Conservation (phyloP, 495 filamentous ascomycete genomes). For the Tuber magnatum region DNA sequence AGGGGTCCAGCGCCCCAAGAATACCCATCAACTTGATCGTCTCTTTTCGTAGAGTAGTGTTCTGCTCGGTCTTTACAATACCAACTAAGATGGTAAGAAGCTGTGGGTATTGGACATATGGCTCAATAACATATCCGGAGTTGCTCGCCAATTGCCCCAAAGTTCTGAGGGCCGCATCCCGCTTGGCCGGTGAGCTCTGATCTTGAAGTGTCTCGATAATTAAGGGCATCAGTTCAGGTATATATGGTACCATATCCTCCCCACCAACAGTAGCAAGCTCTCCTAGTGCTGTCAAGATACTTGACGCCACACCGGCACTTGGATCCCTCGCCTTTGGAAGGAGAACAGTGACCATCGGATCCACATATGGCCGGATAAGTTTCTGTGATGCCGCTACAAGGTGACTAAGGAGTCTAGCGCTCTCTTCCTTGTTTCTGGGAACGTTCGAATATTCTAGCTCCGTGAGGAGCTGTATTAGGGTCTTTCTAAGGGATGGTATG, state of each 20-base stretch:
- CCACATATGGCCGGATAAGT: conserved; percentile 88
- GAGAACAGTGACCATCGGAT: conserved; percentile 83
- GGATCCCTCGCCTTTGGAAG: conserved; percentile 78
- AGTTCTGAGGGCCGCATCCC: conserved; percentile 82
- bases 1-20: conserved; percentile 90
- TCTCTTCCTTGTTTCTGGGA: conserved; percentile 88
- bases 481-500: conserved; percentile 85
- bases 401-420: conserved; percentile 82
- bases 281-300: conserved; percentile 85
- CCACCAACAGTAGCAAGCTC: conserved; percentile 90
- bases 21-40: conserved; percentile 95
- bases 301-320: conserved; percentile 79
- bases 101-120: conserved; percentile 88
- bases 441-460: conserved; percentile 94
- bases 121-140: conserved; percentile 94
- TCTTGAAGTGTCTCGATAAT: conserved; percentile 90
- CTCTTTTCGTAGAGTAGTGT: conserved; percentile 73
- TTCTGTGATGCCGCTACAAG: conserved; percentile 84
- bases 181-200: conserved; percentile 75
- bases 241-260: conserved; percentile 78
- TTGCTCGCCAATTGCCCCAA: conserved; percentile 89
- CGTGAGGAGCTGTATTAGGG: conserved; percentile 89
- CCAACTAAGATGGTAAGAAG: conserved; percentile 84
- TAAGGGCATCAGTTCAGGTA: conserved; percentile 84
- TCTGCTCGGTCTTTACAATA: conserved; percentile 85